phyloP scores from a whole-genome alignment of 2,329 filamentous ascomycete species.

The Aureobasidium lini region DNA sequence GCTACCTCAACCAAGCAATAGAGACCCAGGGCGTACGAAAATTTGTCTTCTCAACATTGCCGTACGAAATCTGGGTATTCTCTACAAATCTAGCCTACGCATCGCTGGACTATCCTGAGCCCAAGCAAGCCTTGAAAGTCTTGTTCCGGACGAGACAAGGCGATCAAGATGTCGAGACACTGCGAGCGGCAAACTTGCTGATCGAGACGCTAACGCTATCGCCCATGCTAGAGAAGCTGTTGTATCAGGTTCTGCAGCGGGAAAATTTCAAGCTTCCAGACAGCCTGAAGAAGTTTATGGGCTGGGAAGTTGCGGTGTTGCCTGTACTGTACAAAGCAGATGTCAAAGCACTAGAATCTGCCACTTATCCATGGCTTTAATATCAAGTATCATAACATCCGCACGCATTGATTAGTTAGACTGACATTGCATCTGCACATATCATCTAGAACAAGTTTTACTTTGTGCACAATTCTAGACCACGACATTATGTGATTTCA shows the following conservation, averaged over 20 bases:
- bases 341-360: not conserved
- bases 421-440: not conserved
- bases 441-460: not conserved
- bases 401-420: not conserved
- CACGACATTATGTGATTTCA: not conserved
- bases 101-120: constrained; percentile 33
- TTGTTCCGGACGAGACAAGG: constrained; percentile 37
- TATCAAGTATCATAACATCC: not conserved
- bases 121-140: constrained; percentile 49
- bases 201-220: constrained; percentile 41
- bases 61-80: constrained; percentile 47
- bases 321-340: not conserved
- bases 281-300: constrained; percentile 8
- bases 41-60: constrained; percentile 54
- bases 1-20: constrained; percentile 48
- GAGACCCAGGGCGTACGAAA: constrained; percentile 49
- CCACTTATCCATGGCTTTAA: not conserved
- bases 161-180: constrained; percentile 24
- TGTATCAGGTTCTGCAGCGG: not conserved
- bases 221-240: constrained; percentile 3
- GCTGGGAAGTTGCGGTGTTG: constrained; percentile 14
- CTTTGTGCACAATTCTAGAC: not conserved
- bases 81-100: constrained; percentile 53
- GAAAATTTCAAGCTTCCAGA: constrained; percentile 12
- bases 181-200: constrained; percentile 33